These are phyloP conservation scores for Colletotrichum spinosum DNA, from an alignment of 2,329 filamentous ascomycete species.

Conservation along the genomic window DNA sequence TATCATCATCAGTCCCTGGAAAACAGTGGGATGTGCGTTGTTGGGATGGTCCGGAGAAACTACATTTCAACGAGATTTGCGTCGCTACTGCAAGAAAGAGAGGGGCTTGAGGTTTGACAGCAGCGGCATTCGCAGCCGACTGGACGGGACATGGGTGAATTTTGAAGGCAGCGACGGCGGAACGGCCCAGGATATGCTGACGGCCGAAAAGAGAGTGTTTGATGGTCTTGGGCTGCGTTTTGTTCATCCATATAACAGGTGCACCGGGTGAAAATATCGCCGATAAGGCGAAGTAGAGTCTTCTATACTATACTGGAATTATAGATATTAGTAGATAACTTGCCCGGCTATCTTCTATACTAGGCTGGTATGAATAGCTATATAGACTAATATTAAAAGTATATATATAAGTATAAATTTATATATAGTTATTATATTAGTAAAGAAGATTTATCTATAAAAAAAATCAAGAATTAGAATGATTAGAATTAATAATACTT, in stretches of 20 bases:
- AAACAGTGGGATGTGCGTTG: slow-evolving; percentile 87
- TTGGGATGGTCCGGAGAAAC: slow-evolving; percentile 90
- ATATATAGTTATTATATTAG: too few relatives aligned
- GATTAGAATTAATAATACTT: too few relatives aligned
- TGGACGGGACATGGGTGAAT: slow-evolving; percentile 77
- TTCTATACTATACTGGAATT: too few relatives aligned
- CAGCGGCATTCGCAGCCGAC: slow-evolving; percentile 80
- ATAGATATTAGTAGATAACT: too few relatives aligned
- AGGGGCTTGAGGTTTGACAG: slow-evolving; percentile 89
- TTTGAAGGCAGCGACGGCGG: slow-evolving; percentile 66
- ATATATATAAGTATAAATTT: too few relatives aligned
- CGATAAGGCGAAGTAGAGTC: too few relatives aligned
- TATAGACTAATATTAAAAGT: too few relatives aligned
- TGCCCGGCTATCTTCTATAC: too few relatives aligned
- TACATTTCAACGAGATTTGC: slow-evolving; percentile 88
- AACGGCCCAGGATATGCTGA: slow-evolving; percentile 71
- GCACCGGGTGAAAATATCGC: slow-evolving; percentile 63
- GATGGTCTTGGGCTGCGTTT: slow-evolving; percentile 78
- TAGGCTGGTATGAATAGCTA: too few relatives aligned
- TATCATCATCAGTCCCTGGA: slow-evolving; percentile 91
- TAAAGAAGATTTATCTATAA: too few relatives aligned
- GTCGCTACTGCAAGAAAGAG: slow-evolving; percentile 80
- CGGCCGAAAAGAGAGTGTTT: slow-evolving; percentile 86
- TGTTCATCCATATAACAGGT: slow-evolving; percentile 74
- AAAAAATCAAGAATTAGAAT: too few relatives aligned